Conservation (phyloP, 148 eudicot species). For the Diospyros lotus region DNA sequence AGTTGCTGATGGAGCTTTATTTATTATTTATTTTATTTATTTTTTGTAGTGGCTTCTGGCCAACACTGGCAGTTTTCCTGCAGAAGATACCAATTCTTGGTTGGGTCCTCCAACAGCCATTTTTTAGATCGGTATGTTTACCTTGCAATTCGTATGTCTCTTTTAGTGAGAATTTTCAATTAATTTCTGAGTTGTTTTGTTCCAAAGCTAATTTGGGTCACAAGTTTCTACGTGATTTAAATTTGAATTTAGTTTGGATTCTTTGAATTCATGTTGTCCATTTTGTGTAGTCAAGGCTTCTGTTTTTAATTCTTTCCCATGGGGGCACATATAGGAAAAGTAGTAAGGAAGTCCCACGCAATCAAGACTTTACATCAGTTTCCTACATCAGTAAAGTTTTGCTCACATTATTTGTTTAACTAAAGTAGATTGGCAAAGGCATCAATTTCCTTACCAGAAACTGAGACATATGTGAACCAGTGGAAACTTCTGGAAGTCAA, state of each 20-base stretch:
- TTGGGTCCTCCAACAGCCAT: conserved; percentile 87
- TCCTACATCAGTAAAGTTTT: not conserved
- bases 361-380: not conserved
- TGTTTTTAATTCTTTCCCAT: not conserved
- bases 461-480: not conserved
- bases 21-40: not conserved
- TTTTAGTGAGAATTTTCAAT: not conserved
- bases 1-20: conserved; percentile 2
- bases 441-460: not conserved
- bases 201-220: not conserved
- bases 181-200: not conserved
- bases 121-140: conserved; percentile 75
- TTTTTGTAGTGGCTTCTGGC: conserved; percentile 93
- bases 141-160: not conserved
- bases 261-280: not conserved
- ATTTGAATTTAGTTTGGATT: not conserved
- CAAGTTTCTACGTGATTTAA: not conserved
- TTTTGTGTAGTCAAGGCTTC: not conserved
- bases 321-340: too few relatives aligned
- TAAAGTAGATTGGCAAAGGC: not conserved
- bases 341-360: not conserved
- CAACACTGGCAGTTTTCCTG: conserved; percentile 73
- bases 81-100: conserved; percentile 93
- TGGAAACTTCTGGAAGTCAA: not conserved
- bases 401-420: not conserved